These are phyloP conservation scores for Globisporangium acanthophoron DNA, from an alignment of 352 stramenopile species.

Conservation along the genomic window DNA sequence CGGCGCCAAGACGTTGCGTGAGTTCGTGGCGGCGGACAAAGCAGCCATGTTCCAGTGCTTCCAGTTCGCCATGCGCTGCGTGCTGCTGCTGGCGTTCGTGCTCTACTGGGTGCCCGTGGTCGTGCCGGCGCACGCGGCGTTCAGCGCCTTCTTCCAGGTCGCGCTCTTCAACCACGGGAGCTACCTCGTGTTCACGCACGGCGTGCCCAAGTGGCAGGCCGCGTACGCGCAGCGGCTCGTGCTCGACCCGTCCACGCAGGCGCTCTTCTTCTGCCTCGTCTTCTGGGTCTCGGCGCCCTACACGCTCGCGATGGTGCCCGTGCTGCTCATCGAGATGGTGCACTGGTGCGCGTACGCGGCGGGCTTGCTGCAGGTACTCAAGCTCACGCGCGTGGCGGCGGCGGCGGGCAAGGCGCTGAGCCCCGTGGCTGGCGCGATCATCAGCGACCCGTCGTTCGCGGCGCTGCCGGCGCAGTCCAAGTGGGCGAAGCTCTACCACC, in stretches of 20 bases:
- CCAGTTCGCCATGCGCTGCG: slow-evolving; percentile 58
- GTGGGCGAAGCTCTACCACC: slow-evolving; percentile 79
- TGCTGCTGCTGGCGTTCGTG: slow-evolving; percentile 67
- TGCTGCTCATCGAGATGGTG: slow-evolving; percentile 79
- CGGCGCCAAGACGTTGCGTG: slow-evolving; percentile 29
- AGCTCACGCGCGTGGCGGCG: slow-evolving; percentile 34
- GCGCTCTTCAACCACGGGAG: slow-evolving; percentile 73
- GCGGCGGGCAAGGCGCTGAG: slow-evolving; percentile 46
- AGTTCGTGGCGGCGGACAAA: slow-evolving; percentile 56
- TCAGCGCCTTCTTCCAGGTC: slow-evolving; percentile 77
- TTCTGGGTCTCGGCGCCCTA: slow-evolving; percentile 82
- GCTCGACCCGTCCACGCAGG: slow-evolving; percentile 75
- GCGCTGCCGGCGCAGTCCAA: slow-evolving; percentile 52
- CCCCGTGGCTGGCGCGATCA: slow-evolving; percentile 48
- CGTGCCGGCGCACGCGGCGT: slow-evolving; percentile 39
- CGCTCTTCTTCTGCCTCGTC: slow-evolving; percentile 82
- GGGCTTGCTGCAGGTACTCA: slow-evolving; percentile 54
- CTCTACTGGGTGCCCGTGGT: slow-evolving; percentile 63
- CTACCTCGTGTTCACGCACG: slow-evolving; percentile 80
- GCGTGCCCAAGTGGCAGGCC: slow-evolving; percentile 56
- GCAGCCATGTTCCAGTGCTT: slow-evolving; percentile 60
- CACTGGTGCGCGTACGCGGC: slow-evolving; percentile 63
- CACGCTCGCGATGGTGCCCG: slow-evolving; percentile 65
- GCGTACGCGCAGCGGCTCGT: slow-evolving; percentile 79
- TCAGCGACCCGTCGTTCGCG: slow-evolving; percentile 58